A percentile compares a stretch with the other conserved stretches of the same genome.
These are phyloP conservation scores for Zanthoxylum bungeanum DNA, from an alignment of 345 rosid genomes.

Conservation along the genomic window DNA sequence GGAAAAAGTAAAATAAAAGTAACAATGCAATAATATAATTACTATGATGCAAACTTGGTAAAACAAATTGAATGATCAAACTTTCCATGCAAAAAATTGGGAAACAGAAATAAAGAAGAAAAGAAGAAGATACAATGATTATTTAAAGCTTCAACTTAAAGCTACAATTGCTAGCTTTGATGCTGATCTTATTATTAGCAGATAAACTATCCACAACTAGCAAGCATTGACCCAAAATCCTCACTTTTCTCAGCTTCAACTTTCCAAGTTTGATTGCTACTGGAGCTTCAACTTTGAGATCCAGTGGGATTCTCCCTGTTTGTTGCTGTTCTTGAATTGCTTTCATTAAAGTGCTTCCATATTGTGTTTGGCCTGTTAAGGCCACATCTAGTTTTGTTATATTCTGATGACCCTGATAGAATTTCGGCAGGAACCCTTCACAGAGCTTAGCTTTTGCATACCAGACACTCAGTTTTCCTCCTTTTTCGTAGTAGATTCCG, in stretches of 20 bases:
- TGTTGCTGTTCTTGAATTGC: slow-evolving; percentile 86
- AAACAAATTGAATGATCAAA: too few relatives aligned
- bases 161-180: slow-evolving; percentile 70
- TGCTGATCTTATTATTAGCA: slow-evolving; percentile 50
- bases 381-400: slow-evolving; percentile 59
- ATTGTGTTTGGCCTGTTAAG: slow-evolving; percentile 51
- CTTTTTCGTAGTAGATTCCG: slow-evolving; percentile 75
- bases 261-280: slow-evolving; percentile 64
- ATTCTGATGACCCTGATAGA: slow-evolving; percentile 81
- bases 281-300: slow-evolving; percentile 65
- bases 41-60: background rate
- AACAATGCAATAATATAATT: too few relatives aligned
- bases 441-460: slow-evolving; percentile 58
- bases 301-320: slow-evolving; percentile 74
- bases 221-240: slow-evolving; percentile 57
- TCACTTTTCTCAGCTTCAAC: slow-evolving; percentile 65
- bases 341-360: slow-evolving; percentile 59
- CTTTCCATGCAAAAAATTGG: background rate
- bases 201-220: slow-evolving; percentile 76
- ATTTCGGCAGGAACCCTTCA: slow-evolving; percentile 65
- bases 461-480: slow-evolving; percentile 68
- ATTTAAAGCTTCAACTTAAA: slow-evolving; percentile 60
- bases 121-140: background rate
- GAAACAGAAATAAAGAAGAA: background rate
- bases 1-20: too few relatives aligned